Base-by-base conservation (phyloP, 2,329 filamentous ascomycete genomes). In the Trichoderma atroviride region DNA sequence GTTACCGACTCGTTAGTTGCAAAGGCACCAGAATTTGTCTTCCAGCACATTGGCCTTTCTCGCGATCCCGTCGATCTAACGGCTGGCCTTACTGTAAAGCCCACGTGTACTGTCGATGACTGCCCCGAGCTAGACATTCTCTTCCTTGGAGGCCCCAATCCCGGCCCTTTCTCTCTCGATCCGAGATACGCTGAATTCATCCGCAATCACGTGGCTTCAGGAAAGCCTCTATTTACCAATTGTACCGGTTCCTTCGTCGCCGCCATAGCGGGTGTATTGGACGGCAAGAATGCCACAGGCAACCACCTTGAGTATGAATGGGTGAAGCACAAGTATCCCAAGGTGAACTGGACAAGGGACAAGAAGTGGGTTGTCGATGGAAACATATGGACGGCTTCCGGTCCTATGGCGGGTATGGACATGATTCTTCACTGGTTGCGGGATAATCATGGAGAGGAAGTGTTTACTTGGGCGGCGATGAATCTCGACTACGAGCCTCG, bases 361-460 rank as follows among this genome's bases (percentile, higher is more conserved):
- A 79, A 78, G 69, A 81, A 84, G 71, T 85, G 83, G 82, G 74
- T 83, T 67, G 69, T 81, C 0, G 81, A 84, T 60, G 80, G 77
- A 0, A 83, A 84, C 47, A 77, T 84, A 35, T 85, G 83, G 83
- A 85, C 83, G 2, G 80, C 79, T 0, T 78, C 78, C 1, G 83
- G 83, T 16, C 81, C 83, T 0, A 74, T 81, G 19, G 82, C 83
- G 5, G 83, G 82, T 0, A 84, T 83, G 75, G 83, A 84, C 22
- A 81, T 82, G 77, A 71, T 81, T 67, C 74, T 80, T 10, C 75
- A 81, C 40, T 83, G 81, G 79, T 66, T 83, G 0, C 78, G 78
- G 61, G 74, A 79, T 59, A 77, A 73, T 1, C 80, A 74, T 71
- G 79, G 79, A 0, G 33, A 74, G 22, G 75, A 77, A 4, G 70